Base-by-base conservation (phyloP, 1,139 yeast species). In the Pichia sp. region DNA sequence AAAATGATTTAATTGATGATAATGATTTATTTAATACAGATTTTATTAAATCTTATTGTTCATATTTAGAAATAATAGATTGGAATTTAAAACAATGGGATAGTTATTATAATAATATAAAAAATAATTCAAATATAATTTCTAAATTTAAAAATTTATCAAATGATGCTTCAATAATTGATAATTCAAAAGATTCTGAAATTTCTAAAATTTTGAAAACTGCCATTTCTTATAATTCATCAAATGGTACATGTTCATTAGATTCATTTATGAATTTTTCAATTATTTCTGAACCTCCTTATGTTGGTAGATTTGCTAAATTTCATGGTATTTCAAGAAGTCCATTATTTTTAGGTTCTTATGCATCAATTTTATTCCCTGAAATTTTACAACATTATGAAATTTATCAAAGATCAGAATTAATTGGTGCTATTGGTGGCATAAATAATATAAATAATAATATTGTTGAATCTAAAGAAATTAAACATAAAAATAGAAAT, bases 1-100 rank as follows among this genome's bases (percentile, higher is more conserved):
- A 26, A 26, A 16, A 21, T 21, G 13, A 15, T 19, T 31, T 16
- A 6, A 14, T 15, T 2, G 32, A 30, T 16, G 9, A 26, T 3
- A 13, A 16, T 11, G 43, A 26, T 36, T 27, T 42, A 21, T 31
- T 38, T 20, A 57, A 45, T 18, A 37, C 42, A 5, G 58, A 70
- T 24, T 68, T 73, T 28, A 63, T 80, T 38, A 72, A 72, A 49
- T 82, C 78, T 41, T 72, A 84, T 51, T 86, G 78, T 43, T 70
- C 76, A 33, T 74, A 80, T 42, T 76, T 85, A 56, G 81, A 76
- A 53, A 73, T 86, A 40, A 77, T 87, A 6, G 73, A 76, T 45
- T 79, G 81, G 46, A 84, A 93, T 0, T 81, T 87, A 56, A 76
- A 72, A 47, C 77, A 94, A 54, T 88, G 96, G 96, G 78, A 80